These are phyloP conservation scores for Colletotrichum plurivorum DNA, from an alignment of 2,329 filamentous ascomycete genomes.

Conservation along the genomic window DNA sequence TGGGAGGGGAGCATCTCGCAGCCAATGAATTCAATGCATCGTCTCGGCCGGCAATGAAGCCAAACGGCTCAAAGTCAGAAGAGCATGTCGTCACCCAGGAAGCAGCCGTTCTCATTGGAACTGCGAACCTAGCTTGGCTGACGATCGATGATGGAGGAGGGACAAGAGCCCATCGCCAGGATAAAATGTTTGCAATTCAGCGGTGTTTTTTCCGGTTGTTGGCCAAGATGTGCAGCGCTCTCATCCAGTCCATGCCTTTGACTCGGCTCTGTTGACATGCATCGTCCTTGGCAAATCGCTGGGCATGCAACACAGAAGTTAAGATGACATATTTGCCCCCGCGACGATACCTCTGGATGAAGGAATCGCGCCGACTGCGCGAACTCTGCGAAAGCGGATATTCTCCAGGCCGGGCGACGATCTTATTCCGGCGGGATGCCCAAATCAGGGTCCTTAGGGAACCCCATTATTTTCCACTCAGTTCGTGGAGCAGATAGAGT, in stretches of 20 bases:
- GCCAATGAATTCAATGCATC: not conserved
- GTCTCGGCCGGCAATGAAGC: not conserved
- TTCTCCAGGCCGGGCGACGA: slow-evolving; percentile 5
- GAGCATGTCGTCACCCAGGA: slow-evolving; percentile 11
- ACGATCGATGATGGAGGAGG: not conserved
- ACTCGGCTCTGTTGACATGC: slow-evolving; percentile 11
- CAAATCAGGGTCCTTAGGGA: slow-evolving; percentile 8
- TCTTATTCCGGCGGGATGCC: slow-evolving; percentile 4
- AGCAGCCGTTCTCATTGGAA: not conserved
- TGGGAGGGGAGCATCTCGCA: slow-evolving; percentile 12
- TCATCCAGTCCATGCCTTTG: not conserved
- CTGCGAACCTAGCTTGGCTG: no score
- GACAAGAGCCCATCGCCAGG: not conserved
- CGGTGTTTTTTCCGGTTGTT: not conserved
- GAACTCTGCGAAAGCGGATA: slow-evolving; percentile 5
- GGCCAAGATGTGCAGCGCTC: not conserved
- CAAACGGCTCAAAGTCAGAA: slow-evolving; percentile 12
- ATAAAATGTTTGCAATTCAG: not conserved
- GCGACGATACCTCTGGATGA: not conserved
- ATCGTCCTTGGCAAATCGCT: slow-evolving; percentile 19
- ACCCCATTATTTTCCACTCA: slow-evolving; percentile 11
- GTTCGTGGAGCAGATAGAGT: slow-evolving; percentile 30
- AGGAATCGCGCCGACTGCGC: not conserved
- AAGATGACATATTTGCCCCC: slow-evolving; percentile 1
- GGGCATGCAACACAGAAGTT: slow-evolving; percentile 23